phyloP scores from a whole-genome alignment of 2,329 filamentous ascomycete species.

The Rhynchosporium secalis region DNA sequence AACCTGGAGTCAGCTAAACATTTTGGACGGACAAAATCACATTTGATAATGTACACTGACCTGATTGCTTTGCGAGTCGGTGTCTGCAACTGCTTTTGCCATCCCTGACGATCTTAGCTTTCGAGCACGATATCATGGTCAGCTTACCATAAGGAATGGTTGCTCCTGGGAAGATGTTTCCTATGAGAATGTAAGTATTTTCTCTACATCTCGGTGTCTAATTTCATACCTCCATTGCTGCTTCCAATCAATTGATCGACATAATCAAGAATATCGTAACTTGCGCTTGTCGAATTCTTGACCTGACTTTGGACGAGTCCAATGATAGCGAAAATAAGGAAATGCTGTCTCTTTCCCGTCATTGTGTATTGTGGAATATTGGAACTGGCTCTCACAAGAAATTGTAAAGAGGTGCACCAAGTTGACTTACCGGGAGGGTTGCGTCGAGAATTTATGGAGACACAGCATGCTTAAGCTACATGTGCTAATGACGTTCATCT shows the following conservation, averaged over 20 bases:
- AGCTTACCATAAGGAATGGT: conserved; percentile 50
- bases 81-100: conserved; percentile 56
- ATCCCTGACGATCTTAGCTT: conserved; percentile 38
- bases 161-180: conserved; percentile 56
- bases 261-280: conserved; percentile 44
- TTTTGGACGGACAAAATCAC: not conserved
- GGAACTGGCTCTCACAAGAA: not conserved
- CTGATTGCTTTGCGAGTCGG: conserved; percentile 52
- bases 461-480: conserved; percentile 3
- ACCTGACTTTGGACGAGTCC: conserved; percentile 23
- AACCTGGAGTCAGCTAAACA: not conserved
- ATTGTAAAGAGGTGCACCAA: conserved; percentile 15
- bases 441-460: conserved; percentile 21
- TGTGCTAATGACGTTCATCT: conserved; percentile 21
- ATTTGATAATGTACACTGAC: not conserved
- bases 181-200: conserved; percentile 21
- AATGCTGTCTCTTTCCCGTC: conserved; percentile 13
- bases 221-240: conserved; percentile 48
- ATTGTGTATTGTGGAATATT: conserved; percentile 9
- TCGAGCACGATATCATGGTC: not conserved
- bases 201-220: not conserved
- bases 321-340: conserved; percentile 7
- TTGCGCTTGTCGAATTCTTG: conserved; percentile 14
- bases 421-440: conserved; percentile 4
- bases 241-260: conserved; percentile 56